Evolutionary conservation across 768 basidiomycete species (phyloP), one percentile per base, ranked within the genome.

Genomic region (Daedaleopsis nitida): DNA sequence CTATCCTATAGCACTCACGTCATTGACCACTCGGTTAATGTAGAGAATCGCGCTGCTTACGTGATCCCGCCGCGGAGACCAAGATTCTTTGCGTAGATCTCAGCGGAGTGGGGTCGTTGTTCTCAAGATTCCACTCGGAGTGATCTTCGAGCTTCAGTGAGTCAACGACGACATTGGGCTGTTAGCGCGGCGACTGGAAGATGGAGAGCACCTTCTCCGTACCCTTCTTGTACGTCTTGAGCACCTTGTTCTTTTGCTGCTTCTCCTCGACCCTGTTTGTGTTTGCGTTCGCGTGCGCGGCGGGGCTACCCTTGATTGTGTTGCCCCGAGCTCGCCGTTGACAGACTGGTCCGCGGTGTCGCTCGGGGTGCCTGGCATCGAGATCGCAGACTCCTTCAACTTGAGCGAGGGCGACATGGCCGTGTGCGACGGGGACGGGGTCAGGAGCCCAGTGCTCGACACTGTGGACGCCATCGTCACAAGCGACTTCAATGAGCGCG

Each of bases 91-190:
- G 86, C 79, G 71, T 97, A 96, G 0, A 88, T 81, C 63, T 91
- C 89, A 8, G 97, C 94, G 96, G 96, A 0, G 89, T 89, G 3
- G 92, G 89, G 49, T 82, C 80, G 21, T 79, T 75, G 58, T 91
- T 94, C 66, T 89, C 89, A 39, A 98, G 75, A 73, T 99, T 96
- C 97, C 97, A 99, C 72, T 98, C 97, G 69, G 98, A 96, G 69
- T 95, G 91, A 74, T 99, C 97, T 57, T 94, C 91, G 23, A 99
- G 83, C 73, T 96, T 95, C 78, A 95, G 86, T 8, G 89, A 86
- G 23, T 94, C 96, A 57, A 96, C 89, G 57, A 94, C 92, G 75
- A 98, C 93, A 75, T 98, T 96, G 63, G 98, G 84, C 95, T 98
- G 69, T 55, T 63, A 73, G 60, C 75, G 88, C 62, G 89, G 87